Evolutionary conservation across 352 stramenopile genomes (phyloP), one percentile per base, ranked within the genome.

Genomic region (Phytophthora syringae): DNA sequence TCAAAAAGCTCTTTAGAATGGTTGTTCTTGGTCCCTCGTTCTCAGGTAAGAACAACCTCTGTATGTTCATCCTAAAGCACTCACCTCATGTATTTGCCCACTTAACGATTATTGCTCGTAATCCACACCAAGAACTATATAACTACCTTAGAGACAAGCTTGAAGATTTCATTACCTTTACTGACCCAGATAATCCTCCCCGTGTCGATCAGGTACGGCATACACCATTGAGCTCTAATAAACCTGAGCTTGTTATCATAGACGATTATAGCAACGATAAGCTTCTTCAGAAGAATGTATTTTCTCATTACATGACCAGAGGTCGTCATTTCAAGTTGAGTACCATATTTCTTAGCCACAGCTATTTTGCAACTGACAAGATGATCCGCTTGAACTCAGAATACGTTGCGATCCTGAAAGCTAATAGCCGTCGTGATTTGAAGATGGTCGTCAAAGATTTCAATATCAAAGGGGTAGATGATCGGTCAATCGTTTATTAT

Each of bases 251-350:
- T 3, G 43, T 69, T 3, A 42, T 69, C 18, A 69, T 69, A 21
- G 60, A 69, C 51, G 60, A 69, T 7, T 69, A 63, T 12, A 34
- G 7, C 5, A 61, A 57, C n/a, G 60, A 69, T 32, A 21, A 42
- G 3, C 2, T 27, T 1, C 52, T 69, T 1, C 60, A 56, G 20
- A 56, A 56, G 30, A 56, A 45, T 36, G 20, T 56, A 1, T 39
- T 55, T 32, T 30, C 15, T 27, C 48, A 43, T 55, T 42, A 42
- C 16, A 11, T 42, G 3, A 42, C 36, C 1, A 4, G 36, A 3
- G 36, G 36, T 20, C 36, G 36, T 22, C 20, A 55, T 22, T 25
- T 43, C 20, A 42, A 45, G 20, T 16, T 43, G 5, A 25, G 11
- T 1, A 56, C 49, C 22, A 57, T 57, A 3, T 57, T 57, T 6